A percentile compares a stretch with the other conserved stretches of the same genome.
Conservation (phyloP, 2,329 filamentous ascomycete species). For the Nothophaeocryptopus gaeumannii region DNA sequence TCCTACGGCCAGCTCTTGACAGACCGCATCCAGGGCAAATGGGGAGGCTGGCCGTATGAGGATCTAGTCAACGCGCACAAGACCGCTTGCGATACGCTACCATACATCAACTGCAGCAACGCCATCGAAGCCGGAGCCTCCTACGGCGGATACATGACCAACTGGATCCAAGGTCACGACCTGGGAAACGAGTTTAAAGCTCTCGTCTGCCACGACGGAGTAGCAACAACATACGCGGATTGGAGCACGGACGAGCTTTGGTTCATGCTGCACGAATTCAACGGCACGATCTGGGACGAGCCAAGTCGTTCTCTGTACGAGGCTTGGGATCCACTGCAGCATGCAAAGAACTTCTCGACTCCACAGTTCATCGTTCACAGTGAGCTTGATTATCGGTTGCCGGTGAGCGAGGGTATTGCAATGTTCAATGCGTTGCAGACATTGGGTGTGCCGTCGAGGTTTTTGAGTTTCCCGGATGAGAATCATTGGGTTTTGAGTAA, state of each 20-base stretch:
- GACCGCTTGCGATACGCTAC: conserved; percentile 21
- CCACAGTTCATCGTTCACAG: conserved; percentile 26
- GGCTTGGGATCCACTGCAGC: conserved; percentile 22
- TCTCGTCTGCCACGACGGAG: conserved; percentile 82
- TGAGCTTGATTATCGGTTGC: conserved; percentile 24
- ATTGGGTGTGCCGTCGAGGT: conserved; percentile 22
- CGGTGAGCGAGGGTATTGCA: conserved; percentile 24
- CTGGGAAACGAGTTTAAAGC: conserved; percentile 83
- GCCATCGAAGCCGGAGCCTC: conserved; percentile 29
- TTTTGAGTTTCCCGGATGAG: conserved; percentile 24
- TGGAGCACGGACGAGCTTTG: conserved; percentile 51
- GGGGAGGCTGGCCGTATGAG: conserved; percentile 26
- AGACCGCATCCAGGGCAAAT: conserved; percentile 26
- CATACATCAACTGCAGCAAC: conserved; percentile 27
- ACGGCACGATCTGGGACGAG: conserved; percentile 49
- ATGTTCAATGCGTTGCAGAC: conserved; percentile 27
- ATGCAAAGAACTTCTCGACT: conserved; percentile 25
- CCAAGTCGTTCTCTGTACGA: conserved; percentile 16
- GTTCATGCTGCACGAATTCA: conserved; percentile 52
- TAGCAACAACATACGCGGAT: conserved; percentile 45
- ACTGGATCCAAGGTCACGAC: conserved; percentile 74
- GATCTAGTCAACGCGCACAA: conserved; percentile 26
- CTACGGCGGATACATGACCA: conserved; percentile 39
- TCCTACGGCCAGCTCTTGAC: conserved; percentile 32
- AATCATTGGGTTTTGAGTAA: conserved; percentile 20